Evolutionary conservation across 2,329 filamentous ascomycete genomes (phyloP), one percentile per base, ranked within the genome.

Genomic region (Arthrobotrys megalospora): DNA sequence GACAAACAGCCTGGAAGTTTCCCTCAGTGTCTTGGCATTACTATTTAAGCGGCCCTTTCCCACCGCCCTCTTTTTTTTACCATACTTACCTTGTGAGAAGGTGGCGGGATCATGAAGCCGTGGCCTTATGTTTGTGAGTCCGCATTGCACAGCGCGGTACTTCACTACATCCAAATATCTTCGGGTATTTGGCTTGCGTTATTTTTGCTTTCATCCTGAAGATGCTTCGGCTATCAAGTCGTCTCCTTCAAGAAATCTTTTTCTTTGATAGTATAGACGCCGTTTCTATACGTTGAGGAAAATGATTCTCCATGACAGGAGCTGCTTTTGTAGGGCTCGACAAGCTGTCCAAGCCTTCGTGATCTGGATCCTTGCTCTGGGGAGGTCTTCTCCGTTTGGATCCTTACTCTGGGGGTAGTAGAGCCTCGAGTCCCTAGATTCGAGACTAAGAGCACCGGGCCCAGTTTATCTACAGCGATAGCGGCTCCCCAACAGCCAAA

Each of bases 41-140:
- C 3, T 6, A n/a, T 63, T 47, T 63, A 63, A 63, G 16, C n/a
- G 6, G 12, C 3, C 1, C 3, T 10, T 32, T n/a, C 58, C 58
- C 58, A 28, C 0, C 16, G 28, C 58, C 58, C 58, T 63, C 58
- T 55, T 62, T 16, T 16, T 24, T 45, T 45, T 3, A 47, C n/a
- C 58, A 63, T 63, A 63, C 58, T 63, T 63, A 63, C 58, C 58
- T 63, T 63, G 58, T 47, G 24, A 32, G 38, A 14, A 34, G 58
- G 12, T 12, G 12, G 12, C n/a, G 58, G 14, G 58, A 63, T 63
- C 58, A 63, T 10, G 58, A 36, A 63, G 58, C 11, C 58, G 21
- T 34, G 38, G n/a, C 19, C 24, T 36, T 36, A 14, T 11, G 32
- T 63, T 47, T 24, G 58, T 47, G 58, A 63, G 58, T 47, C 38